Evolutionary conservation across 352 stramenopile genomes (phyloP), one percentile per base, ranked within the genome.

Genomic region (Globisporangium recalcitrans): DNA sequence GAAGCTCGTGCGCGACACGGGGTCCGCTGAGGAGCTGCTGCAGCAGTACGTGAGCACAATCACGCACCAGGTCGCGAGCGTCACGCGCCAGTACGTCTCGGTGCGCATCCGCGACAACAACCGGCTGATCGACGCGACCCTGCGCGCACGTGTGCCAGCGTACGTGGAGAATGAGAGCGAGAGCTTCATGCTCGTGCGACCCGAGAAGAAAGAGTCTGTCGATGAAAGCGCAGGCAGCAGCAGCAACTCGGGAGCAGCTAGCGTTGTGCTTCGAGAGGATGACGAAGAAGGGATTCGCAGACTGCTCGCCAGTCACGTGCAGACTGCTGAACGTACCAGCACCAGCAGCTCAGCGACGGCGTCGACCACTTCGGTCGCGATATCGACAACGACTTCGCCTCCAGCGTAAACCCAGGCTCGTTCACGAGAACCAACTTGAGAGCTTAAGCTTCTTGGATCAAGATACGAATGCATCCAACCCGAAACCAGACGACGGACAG

Each of bases 21-120:
- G 80, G 10, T 82, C 74, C 7, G 81, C 78, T 0, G 80, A 91
- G 61, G 70, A 85, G 46, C 60, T 93, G 48, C 70, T 93, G 31
- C 84, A 91, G 68, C 82, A 89, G 65, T 91, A 91, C 58, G 82
- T 93, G 64, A 88, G 82, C 56, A 90, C 82, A 22, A 91, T 93
- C 57, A 91, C 84, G 46, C 82, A 93, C 60, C 84, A 93, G 53
- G 84, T 93, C 26, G 84, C 84, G 60, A 90, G 80, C 61, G 80
- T 91, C 52, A 93, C 84, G 24, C 74, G 84, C 31, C 78, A 91
- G 60, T 91, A 91, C 62, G 82, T 93, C 9, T 87, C 75, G 8
- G 79, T 90, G 53, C 81, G 81, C 31, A 91, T 93, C 51, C 81
- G 80, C 54, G 83, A 93, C 62, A 93, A 93, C 66, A 93, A 92